These are phyloP conservation scores for Arctostaphylos glauca DNA, from an alignment of 148 eudicot species.

Conservation along the genomic window DNA sequence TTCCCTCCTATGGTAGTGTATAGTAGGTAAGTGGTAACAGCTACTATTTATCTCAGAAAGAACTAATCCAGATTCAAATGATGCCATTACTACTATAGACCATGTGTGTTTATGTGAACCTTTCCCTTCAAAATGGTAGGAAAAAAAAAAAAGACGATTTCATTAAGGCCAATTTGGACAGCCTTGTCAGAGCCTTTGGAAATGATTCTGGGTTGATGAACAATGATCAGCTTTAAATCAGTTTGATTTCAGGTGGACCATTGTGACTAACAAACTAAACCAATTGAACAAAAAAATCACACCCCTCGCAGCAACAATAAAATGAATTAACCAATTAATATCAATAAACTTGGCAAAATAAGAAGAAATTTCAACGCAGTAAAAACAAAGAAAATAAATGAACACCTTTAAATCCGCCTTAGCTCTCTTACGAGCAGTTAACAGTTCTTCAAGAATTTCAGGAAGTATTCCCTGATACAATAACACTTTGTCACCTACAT, in stretches of 20 bases:
- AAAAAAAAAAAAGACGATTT: neutral
- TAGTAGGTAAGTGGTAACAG: neutral
- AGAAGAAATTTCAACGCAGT: neutral
- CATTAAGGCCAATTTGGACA: neutral
- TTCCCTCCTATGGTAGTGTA: neutral
- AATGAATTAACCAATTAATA: slow-evolving; percentile 7
- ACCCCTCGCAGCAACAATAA: neutral
- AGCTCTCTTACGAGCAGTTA: slow-evolving; percentile 95
- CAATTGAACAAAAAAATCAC: neutral
- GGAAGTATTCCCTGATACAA: slow-evolving; percentile 92
- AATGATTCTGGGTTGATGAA: neutral
- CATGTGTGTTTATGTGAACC: neutral
- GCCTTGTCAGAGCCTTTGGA: neutral
- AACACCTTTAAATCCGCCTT: slow-evolving; percentile 95
- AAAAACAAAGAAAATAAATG: slow-evolving; percentile 5
- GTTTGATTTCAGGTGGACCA: neutral
- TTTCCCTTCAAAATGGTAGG: neutral
- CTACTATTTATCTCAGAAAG: neutral
- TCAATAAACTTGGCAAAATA: neutral
- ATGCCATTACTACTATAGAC: neutral
- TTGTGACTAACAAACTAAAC: neutral
- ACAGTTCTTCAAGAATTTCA: slow-evolving; percentile 97
- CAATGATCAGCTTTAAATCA: neutral
- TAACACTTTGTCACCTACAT: neutral
- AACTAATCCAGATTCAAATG: neutral